phyloP scores from a whole-genome alignment of 495 filamentous ascomycete genomes.

The Pseudevernia furfuracea region DNA sequence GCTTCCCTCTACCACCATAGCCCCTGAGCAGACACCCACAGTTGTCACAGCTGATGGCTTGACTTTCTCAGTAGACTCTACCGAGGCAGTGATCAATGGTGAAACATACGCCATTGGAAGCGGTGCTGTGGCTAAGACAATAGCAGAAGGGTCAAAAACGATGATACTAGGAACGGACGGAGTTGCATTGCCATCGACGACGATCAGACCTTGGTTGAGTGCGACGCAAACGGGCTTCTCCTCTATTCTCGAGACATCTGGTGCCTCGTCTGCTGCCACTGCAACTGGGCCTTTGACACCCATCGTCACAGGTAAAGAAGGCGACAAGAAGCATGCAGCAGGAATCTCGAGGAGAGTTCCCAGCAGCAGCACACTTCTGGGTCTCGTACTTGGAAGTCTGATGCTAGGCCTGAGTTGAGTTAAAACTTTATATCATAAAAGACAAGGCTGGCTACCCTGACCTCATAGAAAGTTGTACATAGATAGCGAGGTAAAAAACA shows the following conservation, averaged over 20 bases:
- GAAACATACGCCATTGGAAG: slow-evolving; percentile 38
- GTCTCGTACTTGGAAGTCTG: background rate
- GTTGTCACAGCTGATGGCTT: slow-evolving; percentile 32
- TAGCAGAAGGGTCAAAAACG: slow-evolving; percentile 36
- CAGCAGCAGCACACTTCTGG: background rate
- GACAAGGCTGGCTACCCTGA: background rate
- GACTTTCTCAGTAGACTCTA: slow-evolving; percentile 34
- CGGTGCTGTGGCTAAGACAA: slow-evolving; percentile 31
- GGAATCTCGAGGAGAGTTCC: background rate
- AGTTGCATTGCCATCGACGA: slow-evolving; percentile 33
- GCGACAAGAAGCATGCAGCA: background rate
- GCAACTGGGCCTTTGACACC: background rate
- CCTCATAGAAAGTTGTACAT: background rate
- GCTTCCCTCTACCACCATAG: slow-evolving; percentile 34
- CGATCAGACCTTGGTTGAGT: slow-evolving; percentile 23
- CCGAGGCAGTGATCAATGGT: slow-evolving; percentile 40
- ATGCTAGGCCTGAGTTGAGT: background rate
- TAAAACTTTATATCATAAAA: background rate
- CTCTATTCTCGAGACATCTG: background rate
- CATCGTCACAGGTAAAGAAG: background rate
- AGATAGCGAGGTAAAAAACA: background rate
- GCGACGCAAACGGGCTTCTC: background rate
- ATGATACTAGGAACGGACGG: slow-evolving; percentile 41
- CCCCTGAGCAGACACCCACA: slow-evolving; percentile 4
- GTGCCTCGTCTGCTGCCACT: background rate